Evolutionary conservation across 169 alveolate genomes (phyloP), one percentile per base, ranked within the genome.

Genomic region (Plasmodium inui): DNA sequence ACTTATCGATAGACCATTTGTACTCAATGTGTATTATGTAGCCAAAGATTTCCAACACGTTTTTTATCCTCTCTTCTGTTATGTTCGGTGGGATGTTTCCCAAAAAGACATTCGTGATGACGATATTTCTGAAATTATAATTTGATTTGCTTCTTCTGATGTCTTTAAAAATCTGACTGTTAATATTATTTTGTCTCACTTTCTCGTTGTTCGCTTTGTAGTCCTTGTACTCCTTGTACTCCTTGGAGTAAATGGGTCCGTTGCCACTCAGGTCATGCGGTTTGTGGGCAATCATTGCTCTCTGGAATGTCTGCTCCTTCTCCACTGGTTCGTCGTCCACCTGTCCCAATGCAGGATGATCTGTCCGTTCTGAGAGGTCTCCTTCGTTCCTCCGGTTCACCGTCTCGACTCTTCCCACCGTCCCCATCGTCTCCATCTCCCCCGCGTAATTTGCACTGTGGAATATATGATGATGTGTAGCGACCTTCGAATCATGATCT

Each of bases 21-120:
- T 95, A 95, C 53, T 95, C 95, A 32, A 95, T 82, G 78, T 93
- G 92, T 46, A 95, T 76, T 89, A 89, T 89, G 73, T 57, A 89
- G 9, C 94, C 94, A 80, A 89, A 89, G 28, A 89, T 79, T 41
- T 89, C 94, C 28, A 95, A 73, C 17, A 95, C 96, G 44, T 93
- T 86, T 72, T 92, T 95, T 83, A 95, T 50, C 83, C 92, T 90
- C 61, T 93, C 97, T 72, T 84, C 95, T 9, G 97, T 91, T 55
- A 96, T 93, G 72, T 92, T 92, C 53, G 98, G 98, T 61, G 98
- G 98, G 12, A 96, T 95, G 44, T 96, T 96, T 14, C 98, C 98
- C 37, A 96, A 92, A 50, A 96, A 96, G n/a, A 96, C 97, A 57
- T 92, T 78, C 8, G 95, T 92, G 57, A 85, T 82, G 44, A 79